Base-by-base conservation (phyloP, 1,284 basidiomycete genomes). In the Schizopora paradoxa region DNA sequence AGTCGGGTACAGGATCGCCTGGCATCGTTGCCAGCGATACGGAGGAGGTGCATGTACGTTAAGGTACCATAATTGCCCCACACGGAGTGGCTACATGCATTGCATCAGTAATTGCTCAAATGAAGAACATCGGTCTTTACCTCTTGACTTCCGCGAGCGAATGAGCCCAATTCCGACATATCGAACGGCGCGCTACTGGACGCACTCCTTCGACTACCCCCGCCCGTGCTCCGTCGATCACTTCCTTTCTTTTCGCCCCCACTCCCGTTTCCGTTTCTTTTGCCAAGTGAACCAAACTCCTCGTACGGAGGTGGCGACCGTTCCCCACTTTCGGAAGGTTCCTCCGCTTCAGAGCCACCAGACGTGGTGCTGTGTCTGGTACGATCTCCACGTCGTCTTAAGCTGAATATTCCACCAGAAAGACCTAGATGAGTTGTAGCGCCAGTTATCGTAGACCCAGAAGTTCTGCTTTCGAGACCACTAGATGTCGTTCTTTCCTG, bases 31-130 rank as follows among this genome's bases (percentile, higher is more conserved):
- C 91, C 91, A 94, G 32, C 74, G 66, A 62, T 82, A 93, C 0
- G 87, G 83, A 8, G 83, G 80, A 2, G 74, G 64, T 0, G 78
- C 80, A 60, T 94, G 90, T 0, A 93, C 91, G 50, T 94, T 91
- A 43, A 94, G 76, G 59, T 91, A 94, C 82, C 87, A 94, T 0
- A 94, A 66, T 11, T 81, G 69, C 10, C 91, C 91, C 31, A 90
- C 83, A 46, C 86, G 80, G 6, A 89, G 66, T 1, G 90, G 87
- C 91, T 93, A 55, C 41, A 34, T 39, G 51, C 49, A 41, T 49
- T 48, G 50, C 32, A 39, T 42, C 47, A 43, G 29, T 48, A 22
- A 46, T 38, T 22, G 23, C 34, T 36, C 45, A 25, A 47, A 41
- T 14, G 34, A 41, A 57, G 47, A 58, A 47, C 19, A 42, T 61